These are phyloP conservation scores for Graphiopsis chlorocephala DNA, from an alignment of 2,329 filamentous ascomycete genomes.

Conservation along the genomic window DNA sequence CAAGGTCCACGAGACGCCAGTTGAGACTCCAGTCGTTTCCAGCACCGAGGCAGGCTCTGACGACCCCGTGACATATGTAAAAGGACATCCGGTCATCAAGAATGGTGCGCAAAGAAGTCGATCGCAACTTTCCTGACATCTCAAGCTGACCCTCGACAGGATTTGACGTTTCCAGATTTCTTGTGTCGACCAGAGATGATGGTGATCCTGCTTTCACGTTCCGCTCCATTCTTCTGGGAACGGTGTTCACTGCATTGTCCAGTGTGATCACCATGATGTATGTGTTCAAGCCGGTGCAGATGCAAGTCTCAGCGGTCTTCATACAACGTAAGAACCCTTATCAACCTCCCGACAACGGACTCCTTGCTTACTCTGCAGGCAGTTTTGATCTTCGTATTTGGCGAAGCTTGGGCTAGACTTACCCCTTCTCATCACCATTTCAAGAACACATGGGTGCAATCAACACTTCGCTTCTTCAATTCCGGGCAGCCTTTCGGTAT, in stretches of 20 bases:
- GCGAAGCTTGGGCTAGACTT: background rate
- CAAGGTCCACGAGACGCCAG: background rate
- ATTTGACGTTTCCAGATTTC: conserved; percentile 18
- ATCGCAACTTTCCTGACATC: background rate
- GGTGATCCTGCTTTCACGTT: conserved; percentile 19
- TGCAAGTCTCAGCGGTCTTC: conserved; percentile 18
- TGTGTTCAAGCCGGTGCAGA: conserved; percentile 17
- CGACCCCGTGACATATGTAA: background rate
- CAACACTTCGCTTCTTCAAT: background rate
- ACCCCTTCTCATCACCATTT: background rate
- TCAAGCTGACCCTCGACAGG: background rate
- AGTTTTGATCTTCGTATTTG: background rate
- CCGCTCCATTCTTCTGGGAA: conserved; percentile 17
- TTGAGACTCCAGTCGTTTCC: background rate
- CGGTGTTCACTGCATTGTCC: conserved; percentile 17
- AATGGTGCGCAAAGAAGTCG: background rate
- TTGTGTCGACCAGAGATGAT: conserved; percentile 18
- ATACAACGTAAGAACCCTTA: background rate
- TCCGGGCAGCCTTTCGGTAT: background rate
- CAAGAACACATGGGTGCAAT: background rate
- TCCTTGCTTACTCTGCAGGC: background rate
- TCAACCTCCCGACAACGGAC: too few species aligned
- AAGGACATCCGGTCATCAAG: background rate
- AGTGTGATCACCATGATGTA: conserved; percentile 19
- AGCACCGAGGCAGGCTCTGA: background rate